Conservation (phyloP, 768 basidiomycete genomes). For the Amanita rubescens region DNA sequence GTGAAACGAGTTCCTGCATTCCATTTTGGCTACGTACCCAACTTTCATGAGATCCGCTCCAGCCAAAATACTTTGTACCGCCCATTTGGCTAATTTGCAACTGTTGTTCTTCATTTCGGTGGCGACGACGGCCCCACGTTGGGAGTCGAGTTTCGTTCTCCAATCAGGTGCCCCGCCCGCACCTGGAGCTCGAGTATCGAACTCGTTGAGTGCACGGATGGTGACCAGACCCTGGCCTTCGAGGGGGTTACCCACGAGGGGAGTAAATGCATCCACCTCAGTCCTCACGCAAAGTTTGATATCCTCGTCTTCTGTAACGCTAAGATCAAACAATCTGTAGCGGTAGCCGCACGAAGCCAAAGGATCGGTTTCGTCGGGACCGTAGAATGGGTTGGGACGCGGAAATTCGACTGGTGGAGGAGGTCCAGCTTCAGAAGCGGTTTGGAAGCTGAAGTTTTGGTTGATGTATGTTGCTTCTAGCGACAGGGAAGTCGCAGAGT, state of each 20-base stretch:
- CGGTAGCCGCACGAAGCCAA: slow-evolving; percentile 95
- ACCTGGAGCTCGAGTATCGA: slow-evolving; percentile 84
- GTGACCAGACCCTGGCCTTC: slow-evolving; percentile 79
- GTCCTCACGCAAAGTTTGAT: slow-evolving; percentile 89
- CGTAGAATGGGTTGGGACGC: slow-evolving; percentile 94
- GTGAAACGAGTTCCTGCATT: background rate
- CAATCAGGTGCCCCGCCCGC: slow-evolving; percentile 97
- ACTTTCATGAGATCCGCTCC: slow-evolving; percentile 97
- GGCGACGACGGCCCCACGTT: slow-evolving; percentile 95
- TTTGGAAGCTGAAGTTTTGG: slow-evolving; percentile 97
- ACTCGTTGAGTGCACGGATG: slow-evolving; percentile 94
- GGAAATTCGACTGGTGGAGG: slow-evolving; percentile 65
- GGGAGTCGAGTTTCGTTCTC: slow-evolving; percentile 93
- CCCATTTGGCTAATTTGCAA: slow-evolving; percentile 96
- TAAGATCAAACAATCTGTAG: slow-evolving; percentile 92
- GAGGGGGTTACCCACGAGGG: slow-evolving; percentile 52
- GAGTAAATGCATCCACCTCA: slow-evolving; percentile 86
- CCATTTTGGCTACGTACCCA: slow-evolving; percentile 43
- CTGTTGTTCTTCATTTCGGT: slow-evolving; percentile 99
- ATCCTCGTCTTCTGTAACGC: slow-evolving; percentile 86
- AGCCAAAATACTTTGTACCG: slow-evolving; percentile 89
- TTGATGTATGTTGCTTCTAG: slow-evolving; percentile 99
- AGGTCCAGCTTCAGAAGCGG: slow-evolving; percentile 65
- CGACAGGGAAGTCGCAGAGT: slow-evolving; percentile 88
- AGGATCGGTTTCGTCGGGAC: slow-evolving; percentile 88